Base-by-base conservation (phyloP, 2,329 filamentous ascomycete species). In the Biscogniauxia marginata region DNA sequence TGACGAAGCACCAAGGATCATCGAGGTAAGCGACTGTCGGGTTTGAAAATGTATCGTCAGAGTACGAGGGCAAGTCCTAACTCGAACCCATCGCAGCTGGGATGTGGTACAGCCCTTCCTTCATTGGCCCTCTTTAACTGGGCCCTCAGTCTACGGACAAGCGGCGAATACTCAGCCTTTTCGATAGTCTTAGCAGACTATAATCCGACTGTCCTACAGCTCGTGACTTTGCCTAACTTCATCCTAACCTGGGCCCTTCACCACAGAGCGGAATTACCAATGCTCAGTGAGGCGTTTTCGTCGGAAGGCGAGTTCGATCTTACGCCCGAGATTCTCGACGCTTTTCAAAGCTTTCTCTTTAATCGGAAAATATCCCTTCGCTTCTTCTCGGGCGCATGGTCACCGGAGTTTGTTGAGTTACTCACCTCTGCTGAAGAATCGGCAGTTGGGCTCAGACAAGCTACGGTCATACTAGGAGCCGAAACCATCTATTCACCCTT, bases 401-500 rank as follows among this genome's bases (percentile, higher is more conserved):
- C 84, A 0, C 74, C 80, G 0, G 80, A 79, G 49, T 86, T 93
- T 56, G 78, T 89, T 4, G 70, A 79, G 1, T 73, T 91, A 1
- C 72, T 92, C 61, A 64, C 24, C 49, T 66, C 43, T 56, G 63
- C 46, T 46, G 59, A 55, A 51, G 47, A 20, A 39, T 46, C 61
- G 25, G 48, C 54, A 24, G 47, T 51, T 30, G 48, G 24, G n/a
- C 16, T 77, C 61, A 75, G 75, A 39, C 64, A 71, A 8, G 55
- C 65, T 45, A 81, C 79, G 13, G 72, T 89, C 2, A 75, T 93
- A 4, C 74, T 95, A 1, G 90, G 87, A 0, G 88, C 89, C 0
- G 90, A 95, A 73, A 95, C 90, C 0, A 93, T 95, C 46, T 95
- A 95, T 73, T 91, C 87, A 2, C 89, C 89, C 0, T 85, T 86